Conservation (phyloP, 345 rosid genomes). For the sweet orange (Citrus sinensis) region DNA sequence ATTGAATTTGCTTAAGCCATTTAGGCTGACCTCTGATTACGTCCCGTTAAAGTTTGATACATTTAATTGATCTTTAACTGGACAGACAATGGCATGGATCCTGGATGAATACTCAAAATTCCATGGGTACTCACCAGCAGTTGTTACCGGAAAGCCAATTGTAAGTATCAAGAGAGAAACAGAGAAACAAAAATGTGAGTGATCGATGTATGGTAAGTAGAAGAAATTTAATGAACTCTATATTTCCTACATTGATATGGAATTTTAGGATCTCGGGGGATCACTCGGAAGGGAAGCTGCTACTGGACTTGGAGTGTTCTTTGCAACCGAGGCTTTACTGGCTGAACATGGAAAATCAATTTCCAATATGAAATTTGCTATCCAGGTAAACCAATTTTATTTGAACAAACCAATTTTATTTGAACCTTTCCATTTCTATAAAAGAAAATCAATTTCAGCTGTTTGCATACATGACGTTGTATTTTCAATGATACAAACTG, state of each 20-base stretch:
- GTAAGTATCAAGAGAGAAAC: conserved; percentile 21
- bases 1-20: not conserved
- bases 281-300: conserved; percentile 55
- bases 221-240: not conserved
- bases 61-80: not conserved
- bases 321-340: conserved; percentile 42
- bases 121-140: conserved; percentile 62
- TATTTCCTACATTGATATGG: not conserved
- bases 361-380: conserved; percentile 30
- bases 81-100: conserved; percentile 68
- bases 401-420: not conserved
- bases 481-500: not conserved
- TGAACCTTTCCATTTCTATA: not conserved
- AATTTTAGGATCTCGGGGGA: conserved; percentile 50
- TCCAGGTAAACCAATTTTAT: conserved; percentile 22
- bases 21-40: not conserved
- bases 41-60: too few relatives aligned
- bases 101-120: conserved; percentile 68
- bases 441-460: not conserved
- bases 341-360: conserved; percentile 35
- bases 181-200: not conserved
- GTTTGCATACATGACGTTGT: not conserved
- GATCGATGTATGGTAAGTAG: not conserved
- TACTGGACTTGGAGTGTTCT: conserved; percentile 42
- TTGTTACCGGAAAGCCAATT: conserved; percentile 60